Conservation (phyloP, 1,139 yeast genomes). For the Scheffersomyces cryptocercus region DNA sequence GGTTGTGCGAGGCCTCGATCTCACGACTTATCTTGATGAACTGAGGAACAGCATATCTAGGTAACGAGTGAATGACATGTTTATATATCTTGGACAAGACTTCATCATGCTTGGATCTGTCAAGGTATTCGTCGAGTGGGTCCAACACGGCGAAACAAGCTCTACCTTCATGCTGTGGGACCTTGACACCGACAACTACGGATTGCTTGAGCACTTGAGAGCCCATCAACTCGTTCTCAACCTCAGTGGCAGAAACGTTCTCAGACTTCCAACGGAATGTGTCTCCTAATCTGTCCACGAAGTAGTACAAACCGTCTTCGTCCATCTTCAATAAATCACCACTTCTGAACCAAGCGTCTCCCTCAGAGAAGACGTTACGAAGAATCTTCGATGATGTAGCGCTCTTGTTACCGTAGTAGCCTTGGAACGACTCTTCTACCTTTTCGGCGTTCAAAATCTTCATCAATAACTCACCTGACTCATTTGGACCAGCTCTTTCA, state of each 20-base stretch:
- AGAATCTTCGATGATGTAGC: slow-evolving; percentile 80
- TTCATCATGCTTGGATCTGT: slow-evolving; percentile 24
- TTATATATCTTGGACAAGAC: slow-evolving; percentile 31
- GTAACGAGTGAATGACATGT: slow-evolving; percentile 53
- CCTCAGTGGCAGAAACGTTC: slow-evolving; percentile 92
- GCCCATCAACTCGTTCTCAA: slow-evolving; percentile 73
- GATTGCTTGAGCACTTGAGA: slow-evolving; percentile 57
- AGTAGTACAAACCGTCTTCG: slow-evolving; percentile 69
- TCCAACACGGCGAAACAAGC: slow-evolving; percentile 88
- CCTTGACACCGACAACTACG: slow-evolving; percentile 86
- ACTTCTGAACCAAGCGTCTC: slow-evolving; percentile 90
- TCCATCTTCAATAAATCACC: slow-evolving; percentile 83
- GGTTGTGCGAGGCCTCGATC: slow-evolving; percentile 76
- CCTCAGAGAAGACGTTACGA: slow-evolving; percentile 72
- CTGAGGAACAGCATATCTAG: slow-evolving; percentile 87
- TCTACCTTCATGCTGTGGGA: slow-evolving; percentile 90
- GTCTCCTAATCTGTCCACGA: slow-evolving; percentile 92
- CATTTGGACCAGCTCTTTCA: slow-evolving; percentile 40
- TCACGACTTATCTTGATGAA: slow-evolving; percentile 68
- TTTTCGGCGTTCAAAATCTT: slow-evolving; percentile 64
- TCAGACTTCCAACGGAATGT: slow-evolving; percentile 98
- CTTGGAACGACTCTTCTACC: slow-evolving; percentile 78
- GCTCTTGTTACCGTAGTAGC: slow-evolving; percentile 77
- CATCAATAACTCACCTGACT: slow-evolving; percentile 90
- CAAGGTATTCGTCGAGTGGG: slow-evolving; percentile 38